Evolutionary conservation across 2,329 filamentous ascomycete species (phyloP).

Genomic region (Paraphoma sp.): DNA sequence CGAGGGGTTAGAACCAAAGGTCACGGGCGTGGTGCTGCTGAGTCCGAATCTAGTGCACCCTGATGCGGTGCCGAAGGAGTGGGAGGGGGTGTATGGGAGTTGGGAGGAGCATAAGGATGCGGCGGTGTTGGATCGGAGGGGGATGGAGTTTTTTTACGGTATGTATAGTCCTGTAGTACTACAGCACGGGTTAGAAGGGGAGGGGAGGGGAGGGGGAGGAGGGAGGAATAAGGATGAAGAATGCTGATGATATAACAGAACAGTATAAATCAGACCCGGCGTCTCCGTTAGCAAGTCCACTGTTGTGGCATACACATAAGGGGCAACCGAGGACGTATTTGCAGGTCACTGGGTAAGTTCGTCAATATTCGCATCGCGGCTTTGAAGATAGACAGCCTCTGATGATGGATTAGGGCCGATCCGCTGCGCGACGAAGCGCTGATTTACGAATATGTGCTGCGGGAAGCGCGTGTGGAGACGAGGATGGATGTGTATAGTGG

Average conservation of each 20-base stretch:
- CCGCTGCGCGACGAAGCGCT: conserved; percentile 60
- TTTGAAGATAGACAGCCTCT: neutral
- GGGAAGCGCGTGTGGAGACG: conserved; percentile 54
- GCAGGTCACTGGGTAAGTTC: conserved; percentile 53
- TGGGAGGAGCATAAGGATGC: conserved; percentile 21
- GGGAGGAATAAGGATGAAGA: neutral
- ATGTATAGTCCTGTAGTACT: neutral
- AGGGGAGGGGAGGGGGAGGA: neutral
- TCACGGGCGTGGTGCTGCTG: conserved; percentile 20
- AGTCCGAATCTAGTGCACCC: conserved; percentile 16
- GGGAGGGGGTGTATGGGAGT: conserved; percentile 17
- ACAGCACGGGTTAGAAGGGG: too few species aligned
- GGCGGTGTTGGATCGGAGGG: conserved; percentile 15
- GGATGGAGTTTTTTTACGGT: conserved; percentile 16
- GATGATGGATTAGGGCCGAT: conserved; percentile 51
- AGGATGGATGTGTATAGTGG: conserved; percentile 54
- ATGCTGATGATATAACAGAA: conserved; percentile 3
- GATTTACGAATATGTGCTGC: conserved; percentile 59
- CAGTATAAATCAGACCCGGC: conserved; percentile 40
- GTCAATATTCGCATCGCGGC: neutral
- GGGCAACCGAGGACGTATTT: conserved; percentile 57
- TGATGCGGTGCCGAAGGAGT: conserved; percentile 20
- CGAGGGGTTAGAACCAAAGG: conserved; percentile 11
- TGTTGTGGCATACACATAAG: conserved; percentile 26
- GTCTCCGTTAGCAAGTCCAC: conserved; percentile 33